Evolutionary conservation across 1,284 basidiomycete species (phyloP).

Genomic region (Pascua guehoae): DNA sequence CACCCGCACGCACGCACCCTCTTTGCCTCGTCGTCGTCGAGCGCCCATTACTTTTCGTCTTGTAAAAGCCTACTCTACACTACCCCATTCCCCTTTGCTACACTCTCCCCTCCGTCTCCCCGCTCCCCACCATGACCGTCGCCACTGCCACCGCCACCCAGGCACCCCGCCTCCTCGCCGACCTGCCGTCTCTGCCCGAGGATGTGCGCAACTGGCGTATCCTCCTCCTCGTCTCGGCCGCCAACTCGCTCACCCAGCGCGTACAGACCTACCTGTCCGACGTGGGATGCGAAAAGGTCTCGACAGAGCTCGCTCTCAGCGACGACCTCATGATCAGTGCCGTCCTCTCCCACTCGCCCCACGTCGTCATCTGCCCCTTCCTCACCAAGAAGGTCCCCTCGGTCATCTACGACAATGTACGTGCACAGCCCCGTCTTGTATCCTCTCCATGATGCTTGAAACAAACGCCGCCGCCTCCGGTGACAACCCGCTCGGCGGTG

Average conservation of each 20-base stretch:
- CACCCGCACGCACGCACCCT: background rate
- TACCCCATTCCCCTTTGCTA: background rate
- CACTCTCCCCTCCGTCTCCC: background rate
- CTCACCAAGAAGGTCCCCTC: slow-evolving; percentile 51
- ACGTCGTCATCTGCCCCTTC: slow-evolving; percentile 52
- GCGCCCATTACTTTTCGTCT: background rate
- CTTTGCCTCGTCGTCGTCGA: background rate
- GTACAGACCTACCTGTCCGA: slow-evolving; percentile 44
- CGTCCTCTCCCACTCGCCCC: slow-evolving; percentile 43
- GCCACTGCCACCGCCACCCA: background rate
- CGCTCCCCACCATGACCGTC: slow-evolving; percentile 1
- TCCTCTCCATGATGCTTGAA: background rate
- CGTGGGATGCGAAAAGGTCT: slow-evolving; percentile 44
- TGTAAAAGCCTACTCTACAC: background rate
- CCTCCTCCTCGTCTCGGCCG: slow-evolving; percentile 51
- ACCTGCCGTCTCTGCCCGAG: slow-evolving; percentile 17
- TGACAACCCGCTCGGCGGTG: too few species aligned
- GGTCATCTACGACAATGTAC: slow-evolving; percentile 44
- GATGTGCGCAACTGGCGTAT: slow-evolving; percentile 34
- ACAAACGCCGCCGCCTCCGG: background rate
- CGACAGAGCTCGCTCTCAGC: slow-evolving; percentile 47
- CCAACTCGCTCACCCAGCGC: slow-evolving; percentile 52
- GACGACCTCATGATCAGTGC: slow-evolving; percentile 50
- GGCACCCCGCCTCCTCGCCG: slow-evolving; percentile 12
- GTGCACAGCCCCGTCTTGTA: slow-evolving; percentile 5